phyloP scores from a whole-genome alignment of 73 alveolate species.

The Paramecium biaurelia region DNA sequence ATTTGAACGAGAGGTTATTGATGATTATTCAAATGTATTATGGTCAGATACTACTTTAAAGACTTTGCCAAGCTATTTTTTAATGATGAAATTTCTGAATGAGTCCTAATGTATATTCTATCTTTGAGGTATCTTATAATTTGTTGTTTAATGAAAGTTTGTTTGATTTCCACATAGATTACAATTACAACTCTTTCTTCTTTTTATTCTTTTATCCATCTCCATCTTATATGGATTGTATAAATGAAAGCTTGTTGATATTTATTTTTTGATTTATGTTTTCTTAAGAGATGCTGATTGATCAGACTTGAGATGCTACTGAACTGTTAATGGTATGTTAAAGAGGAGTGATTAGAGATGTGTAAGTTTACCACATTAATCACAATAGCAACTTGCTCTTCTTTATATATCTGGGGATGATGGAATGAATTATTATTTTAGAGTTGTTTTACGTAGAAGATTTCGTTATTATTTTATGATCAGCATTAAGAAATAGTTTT shows the following conservation, averaged over 20 bases:
- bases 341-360: background rate
- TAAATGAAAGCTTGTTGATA: background rate
- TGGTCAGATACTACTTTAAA: background rate
- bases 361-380: background rate
- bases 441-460: background rate
- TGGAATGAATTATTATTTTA: background rate
- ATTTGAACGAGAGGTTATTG: background rate
- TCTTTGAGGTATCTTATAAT: background rate
- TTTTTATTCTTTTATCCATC: background rate
- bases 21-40: background rate
- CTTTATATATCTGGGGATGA: background rate
- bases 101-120: background rate
- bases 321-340: background rate
- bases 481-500: background rate
- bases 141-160: background rate
- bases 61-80: background rate
- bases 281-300: background rate
- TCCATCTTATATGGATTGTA: background rate
- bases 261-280: background rate
- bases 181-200: background rate
- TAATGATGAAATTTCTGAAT: background rate
- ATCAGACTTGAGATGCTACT: background rate
- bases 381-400: slow-evolving; percentile 1
- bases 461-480: background rate
- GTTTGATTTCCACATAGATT: background rate